Evolutionary conservation across 495 filamentous ascomycete genomes (phyloP), one percentile per base, ranked within the genome.

Genomic region (Hypoxylon intermedium): DNA sequence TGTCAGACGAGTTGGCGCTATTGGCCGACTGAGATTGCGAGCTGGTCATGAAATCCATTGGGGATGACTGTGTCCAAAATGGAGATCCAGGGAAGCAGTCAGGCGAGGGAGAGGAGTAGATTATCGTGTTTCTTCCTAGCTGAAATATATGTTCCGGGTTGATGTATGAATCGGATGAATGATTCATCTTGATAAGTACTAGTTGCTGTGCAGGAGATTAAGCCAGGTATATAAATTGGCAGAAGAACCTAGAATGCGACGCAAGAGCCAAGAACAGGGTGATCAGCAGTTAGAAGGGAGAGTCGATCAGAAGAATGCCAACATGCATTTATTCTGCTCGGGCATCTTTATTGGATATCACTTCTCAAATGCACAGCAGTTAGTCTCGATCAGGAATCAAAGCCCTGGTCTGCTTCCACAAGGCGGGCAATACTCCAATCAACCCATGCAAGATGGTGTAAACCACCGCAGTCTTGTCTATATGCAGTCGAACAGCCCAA

Each of bases 101-200:
- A 45, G 46, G 34, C 9, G 24, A 47, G 30, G 38, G 12, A 36
- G 26, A 37, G 6, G 53, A 31, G 26, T 47, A 44, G 19, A 42
- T n/a, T 34, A 46, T 34, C 4, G 15, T 47, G 11, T 58, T 26
- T 1, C 20, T 31, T 26, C 30, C 12, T 2, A 34, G 12, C 19
- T 45, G 60, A 6, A 18, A 37, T 38, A 49, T 15, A 13, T 44
- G 44, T 44, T 38, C 49, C 20, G 54, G 43, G 19, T 59, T 7
- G 23, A 59, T 37, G 26, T 1, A 54, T 11, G 33, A 46, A 15
- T 50, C 42, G 21, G 44, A 45, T 2, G 49, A 49, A 40, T 36
- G 36, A 38, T 54, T 24, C 60, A 64, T 64, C 18, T 21, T 38
- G 24, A 58, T 48, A 63, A 52, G 47, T 52, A 41, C 28, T 36